Evolutionary conservation across 306 rosid genomes (phyloP), one percentile per base, ranked within the genome.

Genomic region (Cucurbita maxima): DNA sequence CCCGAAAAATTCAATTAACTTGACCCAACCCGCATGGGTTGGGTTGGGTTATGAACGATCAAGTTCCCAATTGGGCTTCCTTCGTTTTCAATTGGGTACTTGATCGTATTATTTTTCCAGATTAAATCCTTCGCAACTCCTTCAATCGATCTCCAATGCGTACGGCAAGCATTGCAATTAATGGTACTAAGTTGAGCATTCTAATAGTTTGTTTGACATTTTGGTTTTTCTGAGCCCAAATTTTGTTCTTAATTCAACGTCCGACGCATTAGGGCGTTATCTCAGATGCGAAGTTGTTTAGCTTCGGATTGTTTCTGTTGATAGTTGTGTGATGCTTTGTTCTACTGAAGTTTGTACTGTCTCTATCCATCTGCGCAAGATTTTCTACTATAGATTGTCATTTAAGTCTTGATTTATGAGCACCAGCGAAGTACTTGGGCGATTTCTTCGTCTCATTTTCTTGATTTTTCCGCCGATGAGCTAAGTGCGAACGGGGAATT

Each of bases 191-290:
- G 13, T 25, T 68, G 16, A 68, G 20, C 8, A 25, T 15, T 20
- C 41, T 6, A 12, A 14, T 13, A 25, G 22, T 15, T 68, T 47
- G n/a, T 15, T 68, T 68, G 14, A 20, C 20, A 7, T 47, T 47
- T 22, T 55, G 11, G 6, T 25, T 47, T 20, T 68, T 47, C 18
- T 10, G 6, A 44, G 44, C 57, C n/a, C 40, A 22, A 68, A 68
- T 68, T 81, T 73, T 4, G 19, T 51, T 40, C 41, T 68, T 3
- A 18, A 47, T 71, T 54, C 56, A 58, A 61, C 56, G 30, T 34
- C 3, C 8, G 44, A 52, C 20, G 69, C 19, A 53, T 55, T 72
- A 76, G 80, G 77, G 80, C 71, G 1, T 25, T 80, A 60, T 51
- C 58, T 70, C 74, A 30, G 74, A 36, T 70, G 59, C 25, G 59